phyloP scores from a whole-genome alignment of 306 rosid species.

The Mucuna pruriens region DNA sequence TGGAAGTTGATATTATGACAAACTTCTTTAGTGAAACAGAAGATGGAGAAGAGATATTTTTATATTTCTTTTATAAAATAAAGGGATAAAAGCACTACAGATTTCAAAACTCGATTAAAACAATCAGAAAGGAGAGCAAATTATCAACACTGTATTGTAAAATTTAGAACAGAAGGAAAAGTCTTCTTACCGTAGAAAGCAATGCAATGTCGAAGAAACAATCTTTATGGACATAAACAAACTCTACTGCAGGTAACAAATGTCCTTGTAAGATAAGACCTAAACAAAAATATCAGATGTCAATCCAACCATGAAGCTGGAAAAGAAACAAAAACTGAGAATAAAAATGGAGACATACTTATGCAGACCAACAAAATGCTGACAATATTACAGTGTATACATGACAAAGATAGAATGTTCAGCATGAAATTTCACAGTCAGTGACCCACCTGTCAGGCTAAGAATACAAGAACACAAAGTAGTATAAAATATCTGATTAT shows the following conservation, averaged over 20 bases:
- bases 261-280: constrained; percentile 36
- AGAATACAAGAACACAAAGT: constrained; percentile 33
- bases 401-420: neutral
- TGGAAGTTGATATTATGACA: neutral
- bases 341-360: neutral
- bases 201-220: constrained; percentile 19
- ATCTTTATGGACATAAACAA: constrained; percentile 20
- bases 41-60: neutral
- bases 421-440: neutral
- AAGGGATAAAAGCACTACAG: neutral
- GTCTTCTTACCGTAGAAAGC: constrained; percentile 22
- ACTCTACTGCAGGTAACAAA: constrained; percentile 23
- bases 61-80: neutral
- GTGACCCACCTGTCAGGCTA: constrained; percentile 25
- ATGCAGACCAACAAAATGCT: neutral
- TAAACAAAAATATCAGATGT: constrained; percentile 18
- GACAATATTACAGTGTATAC: neutral
- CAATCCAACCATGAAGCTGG: constrained; percentile 16
- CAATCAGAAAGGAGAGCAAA: neutral
- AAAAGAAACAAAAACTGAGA: neutral
- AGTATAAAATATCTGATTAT: constrained; percentile 32
- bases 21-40: constrained; percentile 2
- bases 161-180: neutral
- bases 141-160: neutral
- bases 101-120: neutral